Evolutionary conservation across 768 basidiomycete species (phyloP).

Genomic region (Boletus insuetus): DNA sequence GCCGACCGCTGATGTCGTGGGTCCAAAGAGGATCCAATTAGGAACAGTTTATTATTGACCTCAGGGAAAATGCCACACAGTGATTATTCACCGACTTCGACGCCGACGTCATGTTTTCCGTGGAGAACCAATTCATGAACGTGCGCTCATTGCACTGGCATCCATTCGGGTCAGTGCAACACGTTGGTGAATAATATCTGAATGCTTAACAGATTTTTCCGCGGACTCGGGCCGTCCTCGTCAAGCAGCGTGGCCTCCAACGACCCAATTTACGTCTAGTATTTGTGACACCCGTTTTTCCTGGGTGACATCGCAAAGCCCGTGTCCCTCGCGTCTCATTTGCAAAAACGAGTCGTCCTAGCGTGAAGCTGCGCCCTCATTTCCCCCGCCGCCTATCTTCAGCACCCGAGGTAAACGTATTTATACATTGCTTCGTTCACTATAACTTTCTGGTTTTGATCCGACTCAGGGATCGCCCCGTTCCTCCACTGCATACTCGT

Average conservation of each 20-base stretch:
- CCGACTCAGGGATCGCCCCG: conserved; percentile 25
- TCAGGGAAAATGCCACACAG: background rate
- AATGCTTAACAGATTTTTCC: background rate
- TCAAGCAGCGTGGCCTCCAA: conserved; percentile 20
- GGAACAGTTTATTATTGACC: conserved; percentile 2
- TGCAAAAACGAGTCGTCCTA: conserved; percentile 7
- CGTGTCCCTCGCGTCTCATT: conserved; percentile 11
- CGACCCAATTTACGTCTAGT: conserved; percentile 24
- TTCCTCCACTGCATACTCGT: conserved; percentile 11
- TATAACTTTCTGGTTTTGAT: conserved; percentile 21
- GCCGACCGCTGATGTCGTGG: background rate
- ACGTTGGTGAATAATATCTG: conserved; percentile 2
- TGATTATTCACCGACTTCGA: background rate
- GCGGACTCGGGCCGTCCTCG: background rate
- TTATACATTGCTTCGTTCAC: conserved; percentile 6
- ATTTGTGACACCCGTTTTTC: conserved; percentile 12
- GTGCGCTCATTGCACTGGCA: background rate
- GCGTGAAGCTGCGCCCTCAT: conserved; percentile 7
- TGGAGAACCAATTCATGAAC: background rate
- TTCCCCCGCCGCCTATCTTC: conserved; percentile 1
- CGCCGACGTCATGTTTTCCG: background rate
- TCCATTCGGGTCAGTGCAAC: background rate
- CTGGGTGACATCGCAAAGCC: conserved; percentile 11
- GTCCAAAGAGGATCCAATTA: conserved; percentile 8
- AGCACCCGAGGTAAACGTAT: conserved; percentile 8